Conservation (phyloP, 2,329 filamentous ascomycete species). For the Cladophialophora exuberans region DNA sequence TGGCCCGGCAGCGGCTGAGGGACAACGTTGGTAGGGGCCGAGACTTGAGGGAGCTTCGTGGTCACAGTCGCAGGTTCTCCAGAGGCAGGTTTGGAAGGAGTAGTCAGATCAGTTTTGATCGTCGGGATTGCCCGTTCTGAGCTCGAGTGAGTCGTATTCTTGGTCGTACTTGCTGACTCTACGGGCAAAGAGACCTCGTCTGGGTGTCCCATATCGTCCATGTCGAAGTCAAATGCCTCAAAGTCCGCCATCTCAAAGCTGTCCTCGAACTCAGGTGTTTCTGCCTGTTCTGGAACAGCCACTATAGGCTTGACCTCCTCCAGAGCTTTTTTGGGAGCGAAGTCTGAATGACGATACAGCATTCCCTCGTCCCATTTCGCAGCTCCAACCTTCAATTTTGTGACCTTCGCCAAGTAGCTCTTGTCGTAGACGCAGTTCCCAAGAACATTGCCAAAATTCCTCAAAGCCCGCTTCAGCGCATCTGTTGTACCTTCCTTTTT, state of each 20-base stretch:
- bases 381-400: constrained; percentile 80
- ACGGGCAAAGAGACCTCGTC: constrained; percentile 70
- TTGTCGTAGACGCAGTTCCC: constrained; percentile 99
- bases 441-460: constrained; percentile 92
- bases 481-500: constrained; percentile 99
- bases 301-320: constrained; percentile 39
- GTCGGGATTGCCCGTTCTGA: constrained; percentile 14
- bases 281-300: constrained; percentile 9
- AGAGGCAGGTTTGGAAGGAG: constrained; percentile 28
- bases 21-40: constrained; percentile 7
- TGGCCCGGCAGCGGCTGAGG: constrained; percentile 28
- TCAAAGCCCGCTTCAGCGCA: constrained; percentile 82
- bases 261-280: constrained; percentile 36
- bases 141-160: constrained; percentile 25
- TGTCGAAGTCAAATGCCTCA: constrained; percentile 76
- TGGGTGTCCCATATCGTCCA: constrained; percentile 70
- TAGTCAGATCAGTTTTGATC: constrained; percentile 19
- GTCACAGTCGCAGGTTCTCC: not conserved
- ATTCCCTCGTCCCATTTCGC: constrained; percentile 77
- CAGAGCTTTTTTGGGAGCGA: constrained; percentile 63
- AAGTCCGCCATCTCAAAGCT: constrained; percentile 59
- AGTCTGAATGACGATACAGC: constrained; percentile 81
- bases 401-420: constrained; percentile 86
- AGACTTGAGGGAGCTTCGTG: not conserved
- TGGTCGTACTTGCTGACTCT: constrained; percentile 34